Evolutionary conservation across 441 rosid genomes (phyloP), one percentile per base, ranked within the genome.

Genomic region (Croton laevigatus): DNA sequence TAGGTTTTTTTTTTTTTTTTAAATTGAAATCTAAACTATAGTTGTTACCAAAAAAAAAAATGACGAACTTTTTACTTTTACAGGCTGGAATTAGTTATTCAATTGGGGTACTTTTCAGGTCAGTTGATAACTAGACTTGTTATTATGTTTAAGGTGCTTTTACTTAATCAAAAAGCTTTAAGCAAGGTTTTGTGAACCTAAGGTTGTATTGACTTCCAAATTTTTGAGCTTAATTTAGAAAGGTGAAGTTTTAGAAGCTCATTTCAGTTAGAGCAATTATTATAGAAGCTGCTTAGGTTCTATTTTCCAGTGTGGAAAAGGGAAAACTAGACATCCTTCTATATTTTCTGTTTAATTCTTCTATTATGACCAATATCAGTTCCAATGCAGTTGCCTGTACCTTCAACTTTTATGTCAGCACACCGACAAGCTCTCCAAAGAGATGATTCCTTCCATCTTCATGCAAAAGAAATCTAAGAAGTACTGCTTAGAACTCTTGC

Each of bases 11-110:
- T n/a, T 6, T 36, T 17, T 22, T 3, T 32, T 45, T 7, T 3
- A 27, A 40, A 40, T 40, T 4, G 48, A 49, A 23, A 40, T 38
- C 14, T 44, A 13, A 46, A 57, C 23, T 3, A 32, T 71, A 57
- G 68, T 74, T 61, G 76, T 78, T 67, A 49, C 8, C n/a, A n/a
- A n/a, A n/a, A n/a, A 8, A 68, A 62, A 69, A 74, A 55, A 57
- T 77, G 57, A 77, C 74, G 62, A 37, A 37, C 66, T 75, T 68
- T 37, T 71, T 65, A 7, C 62, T 74, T 70, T 49, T 72, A 70
- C 88, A 91, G 97, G 98, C 93, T 76, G 97, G 95, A 54, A 68
- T 86, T 36, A 91, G 97, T 74, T 94, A 94, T 83, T 89, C 85
- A 1, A 76, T 89, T 40, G 97, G 98, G 70, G 97, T 88, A 66